A percentile compares a stretch with the other conserved stretches of the same genome.
Conservation (phyloP, 2,329 filamentous ascomycete species). For the Fusarium tuaranense region DNA sequence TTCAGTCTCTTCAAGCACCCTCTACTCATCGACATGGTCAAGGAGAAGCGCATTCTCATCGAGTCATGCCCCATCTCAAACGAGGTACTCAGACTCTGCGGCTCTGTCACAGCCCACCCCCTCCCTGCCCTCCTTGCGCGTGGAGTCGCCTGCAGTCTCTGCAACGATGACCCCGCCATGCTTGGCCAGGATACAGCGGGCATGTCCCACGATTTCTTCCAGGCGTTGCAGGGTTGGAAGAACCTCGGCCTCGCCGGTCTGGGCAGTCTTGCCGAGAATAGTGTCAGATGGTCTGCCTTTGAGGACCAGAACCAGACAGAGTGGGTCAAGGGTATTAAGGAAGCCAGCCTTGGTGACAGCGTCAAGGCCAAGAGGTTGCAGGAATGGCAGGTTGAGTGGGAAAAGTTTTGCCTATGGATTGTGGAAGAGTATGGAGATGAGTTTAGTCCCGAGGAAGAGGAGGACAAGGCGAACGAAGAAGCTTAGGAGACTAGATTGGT, state of each 20-base stretch:
- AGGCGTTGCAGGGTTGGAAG: conserved; percentile 90
- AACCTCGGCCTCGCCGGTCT: conserved; percentile 90
- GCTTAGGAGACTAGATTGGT: neutral
- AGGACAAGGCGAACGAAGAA: neutral
- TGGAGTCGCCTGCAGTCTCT: conserved; percentile 85
- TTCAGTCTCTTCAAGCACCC: conserved; percentile 94
- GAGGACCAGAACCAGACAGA: conserved; percentile 79
- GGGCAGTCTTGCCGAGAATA: conserved; percentile 91
- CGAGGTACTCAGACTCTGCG: conserved; percentile 84
- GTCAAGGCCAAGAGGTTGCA: conserved; percentile 78
- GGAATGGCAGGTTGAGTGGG: conserved; percentile 86
- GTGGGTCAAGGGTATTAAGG: conserved; percentile 79
- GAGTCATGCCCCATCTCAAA: conserved; percentile 94
- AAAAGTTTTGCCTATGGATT: conserved; percentile 91
- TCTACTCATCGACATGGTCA: conserved; percentile 87
- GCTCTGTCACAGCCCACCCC: conserved; percentile 81
- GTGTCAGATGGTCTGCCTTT: conserved; percentile 88
- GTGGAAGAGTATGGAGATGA: conserved; percentile 80
- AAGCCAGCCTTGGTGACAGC: conserved; percentile 78
- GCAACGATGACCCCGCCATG: conserved; percentile 92
- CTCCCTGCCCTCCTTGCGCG: conserved; percentile 86
- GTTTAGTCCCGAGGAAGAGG: conserved; percentile 57
- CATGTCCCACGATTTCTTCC: conserved; percentile 95
- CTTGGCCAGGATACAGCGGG: conserved; percentile 85
- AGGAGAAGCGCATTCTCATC: conserved; percentile 86